Evolutionary conservation across 2,329 filamentous ascomycete species (phyloP), one percentile per base, ranked within the genome.

Genomic region (Verticillium nonalfalfae): DNA sequence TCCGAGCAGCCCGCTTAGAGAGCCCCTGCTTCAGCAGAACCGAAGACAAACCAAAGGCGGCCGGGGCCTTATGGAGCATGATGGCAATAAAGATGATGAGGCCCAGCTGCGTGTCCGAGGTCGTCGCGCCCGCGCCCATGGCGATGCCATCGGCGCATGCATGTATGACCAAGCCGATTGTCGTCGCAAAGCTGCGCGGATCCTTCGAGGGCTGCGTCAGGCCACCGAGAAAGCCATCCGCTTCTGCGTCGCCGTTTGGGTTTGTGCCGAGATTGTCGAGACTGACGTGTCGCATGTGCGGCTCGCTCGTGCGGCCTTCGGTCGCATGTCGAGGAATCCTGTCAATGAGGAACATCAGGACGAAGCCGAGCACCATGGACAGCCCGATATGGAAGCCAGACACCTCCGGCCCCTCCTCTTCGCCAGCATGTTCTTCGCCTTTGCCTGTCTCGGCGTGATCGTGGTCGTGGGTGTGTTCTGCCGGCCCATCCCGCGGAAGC

Each of bases 301-400:
- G 87, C 40, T 84, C 81, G 21, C 84, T 78, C 68, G 88, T 87
- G 40, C 90, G 78, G 50, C 83, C 81, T 21, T 90, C 82, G 1
- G 84, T 83, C 6, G 88, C 86, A 71, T 93, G 90, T 50, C 87
- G 86, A 7, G 93, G 92, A 9, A 96, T 76, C 59, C 91, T 88
- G 75, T 99, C 94, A 70, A 99, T 90, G 26, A 99, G 84, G 72
- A 97, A 98, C 95, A 99, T 99, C 66, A 97, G 83, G 61, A 97
- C 87, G 75, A 98, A 99, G 13, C 95, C 95, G 15, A 91, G 79
- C 60, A 96, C 86, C 59, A 99, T 80, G 1, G 93, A 91, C 60
- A 98, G 81, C 5, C 95, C 95, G 62, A 99, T 90, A 76, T 91
- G 95, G 66, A 88, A 86, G 0, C 84, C 81, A 73, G 93, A 84